Conservation (phyloP, 371 early-diverging fungal genomes). For the Mucor indicus region DNA sequence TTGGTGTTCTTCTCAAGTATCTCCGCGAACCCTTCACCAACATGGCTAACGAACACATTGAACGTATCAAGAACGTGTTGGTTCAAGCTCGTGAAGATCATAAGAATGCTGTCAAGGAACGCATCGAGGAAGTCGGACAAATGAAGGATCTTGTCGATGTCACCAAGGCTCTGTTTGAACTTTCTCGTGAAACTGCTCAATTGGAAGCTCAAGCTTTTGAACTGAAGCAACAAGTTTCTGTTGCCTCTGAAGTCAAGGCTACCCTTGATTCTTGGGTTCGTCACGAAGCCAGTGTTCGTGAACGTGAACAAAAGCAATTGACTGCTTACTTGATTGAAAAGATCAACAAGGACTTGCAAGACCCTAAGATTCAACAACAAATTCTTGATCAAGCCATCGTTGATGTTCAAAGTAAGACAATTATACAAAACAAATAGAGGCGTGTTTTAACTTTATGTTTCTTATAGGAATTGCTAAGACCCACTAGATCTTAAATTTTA, state of each 20-base stretch:
- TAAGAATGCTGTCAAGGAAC: constrained; percentile 83
- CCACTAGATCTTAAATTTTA: no score
- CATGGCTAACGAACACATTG: constrained; percentile 82
- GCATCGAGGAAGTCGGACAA: constrained; percentile 87
- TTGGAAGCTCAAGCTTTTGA: constrained; percentile 91
- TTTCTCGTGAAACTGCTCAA: constrained; percentile 90
- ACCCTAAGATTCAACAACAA: constrained; percentile 73
- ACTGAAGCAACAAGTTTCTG: constrained; percentile 88
- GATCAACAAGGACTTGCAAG: constrained; percentile 76
- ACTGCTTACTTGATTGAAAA: constrained; percentile 82
- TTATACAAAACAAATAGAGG: no score
- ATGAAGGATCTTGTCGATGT: constrained; percentile 91
- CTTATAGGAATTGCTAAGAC: no score
- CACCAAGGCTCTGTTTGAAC: constrained; percentile 89
- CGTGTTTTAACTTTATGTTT: no score
- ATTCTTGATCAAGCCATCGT: constrained; percentile 54
- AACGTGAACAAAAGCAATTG: constrained; percentile 88
- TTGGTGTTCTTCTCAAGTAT: constrained; percentile 69
- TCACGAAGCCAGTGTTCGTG: constrained; percentile 90
- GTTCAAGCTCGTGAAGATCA: constrained; percentile 87
- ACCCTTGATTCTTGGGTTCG: constrained; percentile 96
- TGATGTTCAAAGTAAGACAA: constrained; percentile 57
- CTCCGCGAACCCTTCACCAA: constrained; percentile 82
- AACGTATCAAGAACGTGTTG: constrained; percentile 77
- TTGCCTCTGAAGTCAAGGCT: constrained; percentile 80